A percentile compares a stretch with the other conserved stretches of the same genome.
These are phyloP conservation scores for Hypoxylon lienhwacheense DNA, from an alignment of 495 filamentous ascomycete species.

Conservation along the genomic window DNA sequence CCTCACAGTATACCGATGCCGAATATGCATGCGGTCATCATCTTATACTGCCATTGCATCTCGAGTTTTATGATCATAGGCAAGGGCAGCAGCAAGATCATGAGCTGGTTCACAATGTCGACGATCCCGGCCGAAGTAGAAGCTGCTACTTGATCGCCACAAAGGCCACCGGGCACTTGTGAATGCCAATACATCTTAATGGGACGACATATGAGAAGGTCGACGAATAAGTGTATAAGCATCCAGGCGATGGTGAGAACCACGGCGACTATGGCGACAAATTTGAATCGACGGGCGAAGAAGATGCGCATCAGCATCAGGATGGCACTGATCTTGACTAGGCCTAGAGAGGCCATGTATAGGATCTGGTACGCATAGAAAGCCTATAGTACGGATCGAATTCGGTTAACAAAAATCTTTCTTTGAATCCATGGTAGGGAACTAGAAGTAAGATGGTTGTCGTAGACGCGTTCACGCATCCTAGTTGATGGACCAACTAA, in stretches of 20 bases:
- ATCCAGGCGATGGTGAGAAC: constrained; percentile 24
- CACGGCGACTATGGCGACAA: constrained; percentile 9
- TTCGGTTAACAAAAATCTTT: not conserved
- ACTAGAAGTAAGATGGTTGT: not conserved
- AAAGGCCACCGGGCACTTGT: not conserved
- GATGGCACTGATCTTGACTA: constrained; percentile 31
- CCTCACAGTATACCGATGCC: constrained; percentile 44
- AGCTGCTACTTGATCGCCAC: constrained; percentile 16
- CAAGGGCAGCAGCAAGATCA: constrained; percentile 43
- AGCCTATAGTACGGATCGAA: constrained; percentile 5
- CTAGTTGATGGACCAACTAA: constrained; percentile 4
- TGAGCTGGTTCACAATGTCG: constrained; percentile 40
- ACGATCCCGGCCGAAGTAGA: constrained; percentile 17
- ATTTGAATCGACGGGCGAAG: constrained; percentile 11
- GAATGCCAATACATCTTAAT: constrained; percentile 20
- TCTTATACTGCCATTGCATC: constrained; percentile 38
- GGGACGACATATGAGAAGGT: constrained; percentile 22
- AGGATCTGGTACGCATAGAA: constrained; percentile 27
- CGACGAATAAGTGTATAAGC: constrained; percentile 13
- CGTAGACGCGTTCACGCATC: not conserved
- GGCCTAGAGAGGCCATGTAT: constrained; percentile 19
- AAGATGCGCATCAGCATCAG: constrained; percentile 31
- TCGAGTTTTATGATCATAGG: constrained; percentile 42
- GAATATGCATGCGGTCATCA: constrained; percentile 40
- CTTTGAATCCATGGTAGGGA: not conserved